A percentile compares a stretch with the other conserved stretches of the same genome.
Conservation (phyloP, 257 asterid species). For the Capsicum baccatum region DNA sequence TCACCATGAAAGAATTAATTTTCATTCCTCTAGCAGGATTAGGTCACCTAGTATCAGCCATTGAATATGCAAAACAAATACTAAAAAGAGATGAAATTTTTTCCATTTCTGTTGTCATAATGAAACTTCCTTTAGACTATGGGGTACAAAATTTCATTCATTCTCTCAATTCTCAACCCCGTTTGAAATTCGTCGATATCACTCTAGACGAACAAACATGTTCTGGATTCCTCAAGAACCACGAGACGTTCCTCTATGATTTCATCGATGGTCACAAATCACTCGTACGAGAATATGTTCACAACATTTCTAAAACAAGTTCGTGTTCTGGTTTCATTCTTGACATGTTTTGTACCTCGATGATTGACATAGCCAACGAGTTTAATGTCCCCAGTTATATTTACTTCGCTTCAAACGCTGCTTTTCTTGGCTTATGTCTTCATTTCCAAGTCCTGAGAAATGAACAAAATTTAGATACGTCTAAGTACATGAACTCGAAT, state of each 20-base stretch:
- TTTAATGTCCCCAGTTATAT: conserved; percentile 44
- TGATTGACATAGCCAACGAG: conserved; percentile 51
- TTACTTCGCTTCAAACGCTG: conserved; percentile 47
- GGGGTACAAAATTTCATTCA: neutral
- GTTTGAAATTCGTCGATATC: conserved; percentile 16
- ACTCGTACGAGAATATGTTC: conserved; percentile 18
- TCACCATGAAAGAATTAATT: conserved; percentile 20
- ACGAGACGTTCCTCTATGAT: neutral
- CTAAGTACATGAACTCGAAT: conserved; percentile 14
- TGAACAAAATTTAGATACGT: conserved; percentile 30
- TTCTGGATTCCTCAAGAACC: neutral
- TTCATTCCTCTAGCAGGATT: conserved; percentile 56
- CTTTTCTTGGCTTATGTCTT: conserved; percentile 35
- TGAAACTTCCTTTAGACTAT: conserved; percentile 13
- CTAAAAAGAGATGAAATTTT: neutral
- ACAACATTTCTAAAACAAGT: neutral
- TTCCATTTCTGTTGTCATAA: neutral
- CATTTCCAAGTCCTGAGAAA: conserved; percentile 14
- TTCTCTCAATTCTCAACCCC: neutral
- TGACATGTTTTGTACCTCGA: conserved; percentile 48
- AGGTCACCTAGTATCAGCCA: conserved; percentile 44
- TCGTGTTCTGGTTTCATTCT: conserved; percentile 38
- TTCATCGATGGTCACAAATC: conserved; percentile 19
- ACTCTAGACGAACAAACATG: neutral
- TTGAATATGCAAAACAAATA: conserved; percentile 15